Evolutionary conservation across 306 rosid species (phyloP).

Genomic region (Lablab purpureus): DNA sequence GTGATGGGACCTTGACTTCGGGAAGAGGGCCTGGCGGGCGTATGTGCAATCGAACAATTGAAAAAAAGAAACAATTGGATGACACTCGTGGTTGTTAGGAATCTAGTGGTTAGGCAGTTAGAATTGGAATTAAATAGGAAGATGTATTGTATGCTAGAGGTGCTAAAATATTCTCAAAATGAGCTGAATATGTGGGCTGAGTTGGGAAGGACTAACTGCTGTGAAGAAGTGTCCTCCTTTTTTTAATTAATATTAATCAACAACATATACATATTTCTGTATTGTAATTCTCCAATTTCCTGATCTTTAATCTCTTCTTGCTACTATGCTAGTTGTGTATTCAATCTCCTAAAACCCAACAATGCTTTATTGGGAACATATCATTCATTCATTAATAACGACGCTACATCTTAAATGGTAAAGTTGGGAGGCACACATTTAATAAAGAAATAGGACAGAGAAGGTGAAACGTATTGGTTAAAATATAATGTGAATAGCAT

Average conservation of each 20-base stretch:
- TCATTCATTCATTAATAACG: background rate
- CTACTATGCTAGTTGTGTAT: background rate
- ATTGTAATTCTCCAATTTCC: background rate
- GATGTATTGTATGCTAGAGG: background rate
- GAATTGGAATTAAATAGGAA: background rate
- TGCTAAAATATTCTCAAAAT: too few relatives aligned
- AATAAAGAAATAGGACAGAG: background rate
- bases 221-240: background rate
- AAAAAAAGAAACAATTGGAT: background rate
- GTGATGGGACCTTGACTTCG: background rate
- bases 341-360: background rate
- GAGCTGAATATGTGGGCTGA: too few relatives aligned
- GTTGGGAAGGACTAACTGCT: too few relatives aligned
- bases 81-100: background rate
- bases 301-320: too few relatives aligned
- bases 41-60: background rate
- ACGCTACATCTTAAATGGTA: background rate
- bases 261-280: background rate
- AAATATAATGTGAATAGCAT: constrained; percentile 4
- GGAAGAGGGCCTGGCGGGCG: background rate
- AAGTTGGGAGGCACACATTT: background rate
- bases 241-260: background rate
- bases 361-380: background rate
- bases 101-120: background rate
- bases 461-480: constrained; percentile 16